Base-by-base conservation (phyloP, 805 yeast genomes). In the Pichia rugopelliculosa region DNA sequence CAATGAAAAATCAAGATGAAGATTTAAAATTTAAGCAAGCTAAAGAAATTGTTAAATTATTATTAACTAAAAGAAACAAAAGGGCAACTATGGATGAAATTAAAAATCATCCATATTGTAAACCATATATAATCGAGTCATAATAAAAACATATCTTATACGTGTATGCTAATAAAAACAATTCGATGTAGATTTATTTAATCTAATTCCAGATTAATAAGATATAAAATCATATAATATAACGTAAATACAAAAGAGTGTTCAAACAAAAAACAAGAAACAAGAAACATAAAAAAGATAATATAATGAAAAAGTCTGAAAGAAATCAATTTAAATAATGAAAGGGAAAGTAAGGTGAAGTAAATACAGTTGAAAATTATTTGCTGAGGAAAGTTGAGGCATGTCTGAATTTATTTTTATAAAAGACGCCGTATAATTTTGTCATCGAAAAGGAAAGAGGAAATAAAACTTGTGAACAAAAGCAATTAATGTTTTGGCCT, bases 11-110 rank as follows among this genome's bases (percentile, higher is more conserved):
- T 1, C 58, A 57, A 34, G 48, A 53, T 12, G 39, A 38, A 5
- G 41, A 45, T 23, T 27, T n/a, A 15, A 56, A 56, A 5, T 59
- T 52, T 47, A 54, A 54, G 1, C 68, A 64, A 3, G 80, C 80
- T 1, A 80, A 71, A 53, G 58, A 54, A 15, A 59, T 81, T 15
- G 86, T 81, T n/a, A 72, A 71, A 38, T 61, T 64, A 10, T 64
- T 80, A 46, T 62, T 81, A 22, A 66, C 72, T 36, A 70, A 77
- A 47, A 69, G 80, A 39, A 79, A 46, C 25, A 50, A 48, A 37
- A 44, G 56, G 10, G 53, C 53, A 6, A 36, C 21, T 10, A 53
- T 53, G 18, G 30, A 46, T 34, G 45, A 43, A 6, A 42, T 53
- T 4, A 18, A 23, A 24, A 44, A 59, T 3, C 49, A 60, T 34